Evolutionary conservation across 805 yeast genomes (phyloP).

Genomic region (Candida glaebosa): DNA sequence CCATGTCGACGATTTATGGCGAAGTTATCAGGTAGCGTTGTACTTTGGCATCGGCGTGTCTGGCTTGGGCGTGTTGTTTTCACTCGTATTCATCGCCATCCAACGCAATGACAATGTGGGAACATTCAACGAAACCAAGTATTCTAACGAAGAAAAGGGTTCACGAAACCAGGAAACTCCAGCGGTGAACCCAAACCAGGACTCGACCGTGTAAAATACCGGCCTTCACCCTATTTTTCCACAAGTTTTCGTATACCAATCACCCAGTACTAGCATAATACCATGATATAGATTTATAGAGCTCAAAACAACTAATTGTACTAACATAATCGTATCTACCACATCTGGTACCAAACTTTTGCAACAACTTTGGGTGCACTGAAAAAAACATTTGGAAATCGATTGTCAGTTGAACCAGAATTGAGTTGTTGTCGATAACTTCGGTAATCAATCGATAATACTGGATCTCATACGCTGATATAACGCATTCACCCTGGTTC

Average conservation of each 20-base stretch:
- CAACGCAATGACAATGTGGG: conserved; percentile 6
- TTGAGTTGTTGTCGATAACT: neutral
- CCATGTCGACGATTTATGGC: conserved; percentile 15
- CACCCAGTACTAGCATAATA: too few species aligned
- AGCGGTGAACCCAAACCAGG: too few species aligned
- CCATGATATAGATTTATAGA: too few species aligned
- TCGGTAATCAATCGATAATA: neutral
- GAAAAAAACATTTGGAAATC: neutral
- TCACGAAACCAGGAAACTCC: too few species aligned
- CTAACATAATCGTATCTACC: too few species aligned
- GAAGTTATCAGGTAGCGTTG: conserved; percentile 54
- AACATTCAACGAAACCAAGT: neutral
- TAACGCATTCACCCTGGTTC: neutral
- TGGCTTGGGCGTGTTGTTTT: conserved; percentile 38
- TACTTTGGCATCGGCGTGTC: conserved; percentile 63
- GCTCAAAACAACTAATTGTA: too few species aligned
- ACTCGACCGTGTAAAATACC: too few species aligned
- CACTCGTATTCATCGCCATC: conserved; percentile 23
- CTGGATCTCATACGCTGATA: neutral
- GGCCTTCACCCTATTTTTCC: too few species aligned
- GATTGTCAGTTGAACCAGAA: neutral
- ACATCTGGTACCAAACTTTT: too few species aligned
- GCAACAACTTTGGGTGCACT: neutral
- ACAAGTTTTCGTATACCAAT: too few species aligned
- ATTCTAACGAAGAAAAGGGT: conserved; percentile 1